Base-by-base conservation (phyloP, 345 rosid genomes). In the Carallia brachiata region DNA sequence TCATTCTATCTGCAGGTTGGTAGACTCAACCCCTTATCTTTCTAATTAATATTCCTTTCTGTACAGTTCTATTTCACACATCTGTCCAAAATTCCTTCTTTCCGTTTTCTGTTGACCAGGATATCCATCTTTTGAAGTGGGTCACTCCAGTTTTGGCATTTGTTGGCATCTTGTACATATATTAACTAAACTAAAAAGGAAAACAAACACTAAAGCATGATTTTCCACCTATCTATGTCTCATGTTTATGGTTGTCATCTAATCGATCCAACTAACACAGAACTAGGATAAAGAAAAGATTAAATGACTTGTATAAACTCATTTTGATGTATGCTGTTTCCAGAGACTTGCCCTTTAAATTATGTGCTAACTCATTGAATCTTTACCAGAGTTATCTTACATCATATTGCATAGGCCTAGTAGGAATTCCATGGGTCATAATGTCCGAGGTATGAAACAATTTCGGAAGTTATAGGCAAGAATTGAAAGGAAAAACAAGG, bases 1-100 rank as follows among this genome's bases (percentile, higher is more conserved):
- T 65, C 85, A 63, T 90, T 88, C 73, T 59, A 71, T 52, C 58
- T 85, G 6, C 76, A 87, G 93, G 96, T 85, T 50, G 30, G 7
- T 8, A 6, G 18, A 39, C 56, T 23, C 23, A 23, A 23, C 56
- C 15, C n/a, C 13, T 4, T 7, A 6, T 61, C 34, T 32, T 32
- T 32, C 34, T 4, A 32, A 1, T 32, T 32, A 32, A 16, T 37
- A 32, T n/a, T 4, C 6, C 23, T 40, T 18, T 16, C 28, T 4
- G 23, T 36, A 19, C 19, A 13, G 8, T 61, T 6, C 34, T 32
- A 10, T 13, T 56, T 17, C 31, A 37, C 13, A 2, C 4, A 19
- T 6, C 27, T 34, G 18, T 16, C 2, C 23, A 36, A 53, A 17
- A 28, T 28, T 6, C 36, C 37, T 4, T 19, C 5, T 7, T 47